Evolutionary conservation across 352 stramenopile species (phyloP), one percentile per base, ranked within the genome.

Genomic region (Pythium utonaiense): DNA sequence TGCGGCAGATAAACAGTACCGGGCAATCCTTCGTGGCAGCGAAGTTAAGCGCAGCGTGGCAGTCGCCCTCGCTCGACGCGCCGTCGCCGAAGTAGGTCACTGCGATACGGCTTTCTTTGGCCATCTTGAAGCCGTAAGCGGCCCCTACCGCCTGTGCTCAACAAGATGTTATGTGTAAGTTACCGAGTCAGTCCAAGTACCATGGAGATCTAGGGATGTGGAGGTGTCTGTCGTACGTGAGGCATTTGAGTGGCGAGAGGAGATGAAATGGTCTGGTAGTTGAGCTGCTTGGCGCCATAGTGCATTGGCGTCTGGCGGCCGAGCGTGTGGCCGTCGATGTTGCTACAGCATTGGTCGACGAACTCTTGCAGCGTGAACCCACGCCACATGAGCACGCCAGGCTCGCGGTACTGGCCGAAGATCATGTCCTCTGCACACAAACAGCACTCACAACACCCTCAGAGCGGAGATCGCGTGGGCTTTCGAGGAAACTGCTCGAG

Each of bases 221-320:
- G n/a, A n/a, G n/a, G n/a, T n/a, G n/a, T n/a, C n/a, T n/a, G 38
- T 53, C 60, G 8, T 71, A 89, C 84, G 36, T 95, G 97, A 21
- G 97, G 97, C 27, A 99, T 89, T 66, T 99, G 97, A 1, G 97
- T 99, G 3, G 94, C 96, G 12, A 99, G 78, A 2, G 96, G 96
- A 41, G 92, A 98, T 30, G 91, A 98, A 31, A 99, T 98, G 0
- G 97, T 99, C 38, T 99, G 96, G 62, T 98, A 98, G 71, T 99
- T 98, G 19, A 98, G 76, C 28, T 86, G 78, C 53, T 85, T 86
- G 12, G 86, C 98, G 27, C 97, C 97, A 68, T 99, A 99, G 80
- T 99, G 97, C 44, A 99, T 88, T 5, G 97, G 97, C 96, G 99
- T 99, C 73, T 99, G 96, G 25, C 97, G 80, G 16, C 96, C 97